Evolutionary conservation across 805 yeast species (phyloP).

Genomic region (Limtongia smithiae): DNA sequence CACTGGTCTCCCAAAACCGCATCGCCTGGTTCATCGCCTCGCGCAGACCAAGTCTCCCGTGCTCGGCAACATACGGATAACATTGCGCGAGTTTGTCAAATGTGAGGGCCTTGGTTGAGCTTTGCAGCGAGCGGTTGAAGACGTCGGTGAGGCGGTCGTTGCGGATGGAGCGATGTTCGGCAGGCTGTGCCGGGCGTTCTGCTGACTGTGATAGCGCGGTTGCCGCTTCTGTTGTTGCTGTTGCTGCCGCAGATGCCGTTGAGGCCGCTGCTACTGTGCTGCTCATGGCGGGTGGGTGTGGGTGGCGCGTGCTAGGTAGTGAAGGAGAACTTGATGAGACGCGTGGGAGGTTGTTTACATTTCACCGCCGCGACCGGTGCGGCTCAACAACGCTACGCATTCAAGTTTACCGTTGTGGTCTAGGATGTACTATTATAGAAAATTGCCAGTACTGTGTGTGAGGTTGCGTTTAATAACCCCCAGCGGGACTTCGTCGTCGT

Average conservation of each 20-base stretch:
- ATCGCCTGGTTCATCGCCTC: constrained; percentile 53
- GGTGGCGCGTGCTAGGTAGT: too few species aligned
- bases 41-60: constrained; percentile 47
- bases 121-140: constrained; percentile 52
- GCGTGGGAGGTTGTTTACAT: too few species aligned
- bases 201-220: too few species aligned
- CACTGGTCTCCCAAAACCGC: constrained; percentile 49
- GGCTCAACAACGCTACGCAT: too few species aligned
- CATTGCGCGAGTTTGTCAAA: constrained; percentile 52
- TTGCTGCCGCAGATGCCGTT: too few species aligned
- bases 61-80: constrained; percentile 51
- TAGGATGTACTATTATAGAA: background rate
- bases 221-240: too few species aligned
- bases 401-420: background rate
- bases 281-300: too few species aligned
- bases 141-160: constrained; percentile 50
- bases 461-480: constrained; percentile 5
- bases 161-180: constrained; percentile 39
- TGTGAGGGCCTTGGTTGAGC: constrained; percentile 49
- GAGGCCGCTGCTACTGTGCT: too few species aligned
- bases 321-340: too few species aligned
- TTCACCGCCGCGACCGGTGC: too few species aligned
- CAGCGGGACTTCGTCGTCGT: constrained; percentile 6
- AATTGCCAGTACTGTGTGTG: background rate
- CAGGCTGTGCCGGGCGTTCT: background rate